phyloP scores from a whole-genome alignment of 2,329 filamentous ascomycete genomes.

The Pseudophaeomoniella oleicola region DNA sequence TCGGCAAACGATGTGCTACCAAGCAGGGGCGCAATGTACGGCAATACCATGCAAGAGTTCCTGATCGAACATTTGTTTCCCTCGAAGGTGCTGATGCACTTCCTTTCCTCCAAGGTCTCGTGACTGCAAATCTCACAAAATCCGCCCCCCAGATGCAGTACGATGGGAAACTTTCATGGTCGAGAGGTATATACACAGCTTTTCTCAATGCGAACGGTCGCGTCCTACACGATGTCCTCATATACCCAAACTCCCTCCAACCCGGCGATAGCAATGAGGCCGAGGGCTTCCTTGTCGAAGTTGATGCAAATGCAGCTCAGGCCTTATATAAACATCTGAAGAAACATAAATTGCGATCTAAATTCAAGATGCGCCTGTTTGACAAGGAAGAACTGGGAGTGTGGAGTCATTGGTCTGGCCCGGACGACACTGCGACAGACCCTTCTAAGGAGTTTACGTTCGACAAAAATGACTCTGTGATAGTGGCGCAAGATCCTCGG shows the following conservation, averaged over 20 bases:
- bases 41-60: conserved; percentile 5
- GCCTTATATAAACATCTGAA: conserved; percentile 57
- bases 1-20: neutral
- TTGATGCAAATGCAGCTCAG: conserved; percentile 53
- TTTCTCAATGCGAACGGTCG: conserved; percentile 79
- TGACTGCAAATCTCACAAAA: conserved; percentile 57
- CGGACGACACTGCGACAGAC: neutral
- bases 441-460: neutral
- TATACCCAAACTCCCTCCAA: conserved; percentile 50
- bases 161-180: conserved; percentile 14
- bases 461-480: neutral
- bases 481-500: neutral
- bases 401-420: conserved; percentile 8
- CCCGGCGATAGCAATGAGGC: conserved; percentile 13
- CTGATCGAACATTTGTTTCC: conserved; percentile 61
- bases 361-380: conserved; percentile 55
- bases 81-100: conserved; percentile 66
- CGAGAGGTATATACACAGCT: conserved; percentile 56
- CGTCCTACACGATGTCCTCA: conserved; percentile 76
- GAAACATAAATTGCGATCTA: conserved; percentile 73
- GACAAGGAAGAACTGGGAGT: conserved; percentile 41
- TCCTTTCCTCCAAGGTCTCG: conserved; percentile 75
- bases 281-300: conserved; percentile 62
- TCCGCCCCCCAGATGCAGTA: conserved; percentile 21
- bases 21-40: neutral